These are phyloP conservation scores for Euphorbia pulcherrima DNA, from an alignment of 345 rosid genomes.

Conservation along the genomic window DNA sequence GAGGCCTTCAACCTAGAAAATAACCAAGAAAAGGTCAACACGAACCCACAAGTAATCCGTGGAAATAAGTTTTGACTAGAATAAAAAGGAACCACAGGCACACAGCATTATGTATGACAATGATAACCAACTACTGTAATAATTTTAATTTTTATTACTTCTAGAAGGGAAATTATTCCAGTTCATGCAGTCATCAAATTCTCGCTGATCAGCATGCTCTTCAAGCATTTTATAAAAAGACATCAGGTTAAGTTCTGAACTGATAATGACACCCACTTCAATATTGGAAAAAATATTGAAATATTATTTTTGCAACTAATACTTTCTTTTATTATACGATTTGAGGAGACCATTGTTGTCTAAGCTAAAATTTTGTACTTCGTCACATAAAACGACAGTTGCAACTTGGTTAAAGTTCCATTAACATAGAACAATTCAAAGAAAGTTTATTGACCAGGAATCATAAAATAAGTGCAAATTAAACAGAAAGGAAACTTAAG, in stretches of 20 bases:
- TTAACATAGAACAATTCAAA: neutral
- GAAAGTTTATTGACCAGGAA: neutral
- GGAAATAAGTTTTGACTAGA: neutral
- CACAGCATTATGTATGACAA: neutral
- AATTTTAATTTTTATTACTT: neutral
- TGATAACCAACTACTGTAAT: no score
- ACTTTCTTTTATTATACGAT: neutral
- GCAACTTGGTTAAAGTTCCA: neutral
- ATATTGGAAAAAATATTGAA: neutral
- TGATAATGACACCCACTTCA: neutral
- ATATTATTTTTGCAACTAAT: no score
- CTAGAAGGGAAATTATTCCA: neutral
- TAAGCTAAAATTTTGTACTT: neutral
- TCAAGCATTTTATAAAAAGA: neutral
- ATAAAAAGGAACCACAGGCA: neutral
- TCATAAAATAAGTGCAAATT: neutral
- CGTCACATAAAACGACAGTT: neutral
- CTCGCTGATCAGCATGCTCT: neutral
- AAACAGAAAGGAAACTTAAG: neutral
- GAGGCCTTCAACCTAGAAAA: conserved; percentile 81
- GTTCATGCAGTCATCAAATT: neutral
- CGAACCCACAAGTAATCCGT: neutral
- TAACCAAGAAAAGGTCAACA: neutral
- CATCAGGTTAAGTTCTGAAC: neutral
- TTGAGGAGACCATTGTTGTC: neutral